Evolutionary conservation across 768 basidiomycete species (phyloP).

Genomic region (Coprinopsis strossmayeri): DNA sequence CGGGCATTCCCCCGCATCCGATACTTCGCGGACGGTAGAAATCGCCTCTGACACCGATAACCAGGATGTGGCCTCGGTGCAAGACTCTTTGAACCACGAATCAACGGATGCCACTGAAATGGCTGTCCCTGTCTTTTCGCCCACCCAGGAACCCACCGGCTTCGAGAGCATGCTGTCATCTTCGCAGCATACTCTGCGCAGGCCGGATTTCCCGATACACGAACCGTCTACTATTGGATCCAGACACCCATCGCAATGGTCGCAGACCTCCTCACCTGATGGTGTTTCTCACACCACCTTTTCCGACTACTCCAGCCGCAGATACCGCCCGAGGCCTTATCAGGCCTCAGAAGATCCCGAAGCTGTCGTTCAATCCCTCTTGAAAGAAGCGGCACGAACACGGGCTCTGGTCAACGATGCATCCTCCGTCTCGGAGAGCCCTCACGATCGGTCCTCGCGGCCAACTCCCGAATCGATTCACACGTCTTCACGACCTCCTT

Average conservation of each 20-base stretch:
- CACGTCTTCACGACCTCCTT: not conserved
- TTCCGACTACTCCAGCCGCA: conserved; percentile 1
- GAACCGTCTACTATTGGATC: not conserved
- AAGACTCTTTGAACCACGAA: conserved; percentile 11
- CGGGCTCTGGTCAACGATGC: conserved; percentile 7
- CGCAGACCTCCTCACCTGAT: not conserved
- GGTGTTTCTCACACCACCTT: not conserved
- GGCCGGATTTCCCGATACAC: not conserved
- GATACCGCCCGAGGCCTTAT: conserved; percentile 1
- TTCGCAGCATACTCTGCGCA: not conserved
- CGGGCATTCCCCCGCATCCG: conserved; percentile 17
- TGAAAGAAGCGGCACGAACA: conserved; percentile 1
- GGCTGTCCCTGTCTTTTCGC: conserved; percentile 6
- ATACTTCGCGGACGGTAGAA: conserved; percentile 33
- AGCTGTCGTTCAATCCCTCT: conserved; percentile 2
- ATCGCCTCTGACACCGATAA: conserved; percentile 26
- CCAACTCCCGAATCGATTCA: not conserved
- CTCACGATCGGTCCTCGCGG: not conserved
- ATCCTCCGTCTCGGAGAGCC: not conserved
- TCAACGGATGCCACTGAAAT: not conserved
- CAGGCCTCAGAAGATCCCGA: conserved; percentile 5
- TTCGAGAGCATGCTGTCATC: not conserved
- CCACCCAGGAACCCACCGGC: not conserved
- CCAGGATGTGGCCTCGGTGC: conserved; percentile 16
- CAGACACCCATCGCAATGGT: not conserved